Base-by-base conservation (phyloP, 2,329 filamentous ascomycete genomes). In the Colletotrichum liriopes region DNA sequence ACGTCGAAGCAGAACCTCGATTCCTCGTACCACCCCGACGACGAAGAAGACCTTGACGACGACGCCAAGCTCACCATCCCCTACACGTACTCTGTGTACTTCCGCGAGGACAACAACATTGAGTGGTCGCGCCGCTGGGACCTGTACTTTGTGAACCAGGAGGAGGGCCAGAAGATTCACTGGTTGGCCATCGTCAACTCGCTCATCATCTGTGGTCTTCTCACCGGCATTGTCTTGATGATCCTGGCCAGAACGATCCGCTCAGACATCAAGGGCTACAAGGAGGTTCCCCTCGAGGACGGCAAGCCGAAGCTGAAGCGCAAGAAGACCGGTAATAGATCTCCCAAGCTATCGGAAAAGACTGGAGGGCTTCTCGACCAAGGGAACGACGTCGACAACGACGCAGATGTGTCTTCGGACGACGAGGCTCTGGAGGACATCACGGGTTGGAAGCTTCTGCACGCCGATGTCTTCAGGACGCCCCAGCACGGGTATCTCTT, bases 171-270 rank as follows among this genome's bases (percentile, higher is more conserved):
- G 35, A 91, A 91, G 79, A 94, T 96, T 32, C 94, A 97, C 80
- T 97, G 94, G 93, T 86, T 97, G 67, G 94, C 94, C 45, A 96
- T 97, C 74, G 82, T 96, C 81, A 97, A 97, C 83, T 96, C 94
- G 0, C 82, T 97, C 75, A 92, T 95, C 75, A 96, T 97, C 75
- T 94, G 93, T 61, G 92, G 92, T 8, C 85, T 96, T 45, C 85
- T 97, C 52, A 95, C 93, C 1, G 91, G 92, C 23, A 91, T 94
- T 45, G 93, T 96, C 32, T 89, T 94, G 71, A 93, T 97, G 79
- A 95, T 97, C 72, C 86, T 96, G 76, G 89, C 93, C 39, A 91
- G 93, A 77, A 97, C 94, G 0, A 90, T 96, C 60, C 90, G 92
- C 66, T 90, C 91, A 56, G 94, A 97, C 75, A 93, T 95, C 81